Conservation (phyloP, 2,329 filamentous ascomycete genomes). For the Orbilia oligospora region DNA sequence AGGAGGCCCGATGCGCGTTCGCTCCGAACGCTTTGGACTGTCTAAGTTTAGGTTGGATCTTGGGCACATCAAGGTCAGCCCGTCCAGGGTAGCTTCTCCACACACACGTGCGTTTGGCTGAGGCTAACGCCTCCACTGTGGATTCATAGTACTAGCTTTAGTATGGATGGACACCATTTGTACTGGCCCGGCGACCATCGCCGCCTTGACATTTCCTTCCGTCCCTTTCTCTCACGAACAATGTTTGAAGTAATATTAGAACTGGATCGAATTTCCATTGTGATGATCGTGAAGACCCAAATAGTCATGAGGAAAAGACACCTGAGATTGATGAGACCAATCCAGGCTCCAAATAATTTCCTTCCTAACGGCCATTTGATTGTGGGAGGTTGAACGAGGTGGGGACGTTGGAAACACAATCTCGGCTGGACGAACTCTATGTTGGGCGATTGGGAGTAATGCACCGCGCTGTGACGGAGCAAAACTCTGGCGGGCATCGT, state of each 20-base stretch:
- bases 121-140: constrained; percentile 24
- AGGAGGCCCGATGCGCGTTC: constrained; percentile 25
- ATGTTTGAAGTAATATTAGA: constrained; percentile 28
- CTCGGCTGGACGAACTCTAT: constrained; percentile 46
- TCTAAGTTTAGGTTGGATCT: constrained; percentile 36
- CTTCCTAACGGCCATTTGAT: constrained; percentile 7
- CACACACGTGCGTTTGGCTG: constrained; percentile 47
- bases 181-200: constrained; percentile 16
- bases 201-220: constrained; percentile 13
- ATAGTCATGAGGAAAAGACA: constrained; percentile 27
- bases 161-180: constrained; percentile 28
- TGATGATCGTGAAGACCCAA: constrained; percentile 3
- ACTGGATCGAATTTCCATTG: constrained; percentile 16
- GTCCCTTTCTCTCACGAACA: constrained; percentile 22
- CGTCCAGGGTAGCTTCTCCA: constrained; percentile 43
- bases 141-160: constrained; percentile 21
- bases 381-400: constrained; percentile 34
- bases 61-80: constrained; percentile 36
- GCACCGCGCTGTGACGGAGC: constrained; percentile 42
- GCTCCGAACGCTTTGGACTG: constrained; percentile 17
- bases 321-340: constrained; percentile 22
- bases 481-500: constrained; percentile 28
- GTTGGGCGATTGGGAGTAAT: constrained; percentile 21
- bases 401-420: constrained; percentile 52
- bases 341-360: constrained; percentile 39